Conservation (phyloP, 139 green algal genomes). For the Chlorella vulgaris region DNA sequence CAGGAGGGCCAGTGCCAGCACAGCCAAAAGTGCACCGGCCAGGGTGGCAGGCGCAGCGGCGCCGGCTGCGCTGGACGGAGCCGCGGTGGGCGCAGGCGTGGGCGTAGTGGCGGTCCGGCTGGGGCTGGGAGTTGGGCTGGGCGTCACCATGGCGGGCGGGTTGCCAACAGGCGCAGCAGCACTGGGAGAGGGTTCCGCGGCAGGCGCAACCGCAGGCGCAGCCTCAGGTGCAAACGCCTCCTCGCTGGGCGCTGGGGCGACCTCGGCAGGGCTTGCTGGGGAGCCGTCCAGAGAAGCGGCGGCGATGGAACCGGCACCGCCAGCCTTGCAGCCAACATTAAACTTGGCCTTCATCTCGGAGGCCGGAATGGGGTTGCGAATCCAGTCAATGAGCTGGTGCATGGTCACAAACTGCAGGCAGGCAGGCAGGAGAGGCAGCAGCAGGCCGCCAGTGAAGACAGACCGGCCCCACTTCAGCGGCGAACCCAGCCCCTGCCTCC, state of each 20-base stretch:
- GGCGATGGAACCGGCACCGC: background rate
- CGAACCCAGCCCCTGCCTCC: too few relatives aligned
- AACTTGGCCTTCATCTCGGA: conserved; percentile 20
- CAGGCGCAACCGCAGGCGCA: too few relatives aligned
- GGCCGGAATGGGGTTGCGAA: conserved; percentile 28
- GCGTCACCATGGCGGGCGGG: background rate
- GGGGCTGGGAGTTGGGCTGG: background rate
- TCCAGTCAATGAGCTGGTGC: conserved; percentile 37
- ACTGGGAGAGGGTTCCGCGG: too few relatives aligned
- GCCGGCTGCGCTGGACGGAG: background rate
- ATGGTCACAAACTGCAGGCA: conserved; percentile 32
- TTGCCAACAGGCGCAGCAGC: background rate
- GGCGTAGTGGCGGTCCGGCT: background rate
- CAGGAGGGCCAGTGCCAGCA: conserved; percentile 9
- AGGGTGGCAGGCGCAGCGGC: background rate
- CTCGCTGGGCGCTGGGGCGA: too few relatives aligned
- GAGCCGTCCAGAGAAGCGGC: background rate
- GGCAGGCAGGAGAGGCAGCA: background rate
- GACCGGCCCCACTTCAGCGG: background rate
- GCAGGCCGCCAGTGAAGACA: background rate
- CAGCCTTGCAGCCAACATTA: conserved; percentile 28
- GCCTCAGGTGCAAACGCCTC: too few relatives aligned
- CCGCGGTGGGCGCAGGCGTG: background rate
- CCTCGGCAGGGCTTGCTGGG: too few relatives aligned
- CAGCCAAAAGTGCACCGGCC: background rate